A percentile compares a stretch with the other conserved stretches of the same genome.
Evolutionary conservation across 306 rosid species (phyloP).

Genomic region (Quercus glauca): DNA sequence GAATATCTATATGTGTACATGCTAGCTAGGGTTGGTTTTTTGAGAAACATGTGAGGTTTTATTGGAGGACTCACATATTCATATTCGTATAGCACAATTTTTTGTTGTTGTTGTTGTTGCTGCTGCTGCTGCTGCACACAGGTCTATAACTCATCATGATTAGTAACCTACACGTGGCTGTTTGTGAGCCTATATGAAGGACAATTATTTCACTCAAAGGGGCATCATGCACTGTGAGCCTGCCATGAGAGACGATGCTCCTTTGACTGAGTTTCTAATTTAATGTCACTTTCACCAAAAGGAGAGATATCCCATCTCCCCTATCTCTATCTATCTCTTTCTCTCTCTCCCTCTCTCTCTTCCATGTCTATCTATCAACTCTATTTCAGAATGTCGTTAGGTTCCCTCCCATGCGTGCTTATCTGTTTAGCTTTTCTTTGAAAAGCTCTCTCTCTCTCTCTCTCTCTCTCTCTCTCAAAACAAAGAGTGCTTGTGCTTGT

Average conservation of each 20-base stretch:
- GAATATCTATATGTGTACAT: background rate
- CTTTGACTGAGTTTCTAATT: constrained; percentile 63
- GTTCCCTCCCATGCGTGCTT: constrained; percentile 78
- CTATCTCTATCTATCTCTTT: background rate
- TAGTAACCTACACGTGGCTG: constrained; percentile 44
- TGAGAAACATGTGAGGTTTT: constrained; percentile 25
- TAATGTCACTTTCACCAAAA: constrained; percentile 72
- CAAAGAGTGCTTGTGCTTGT: constrained; percentile 40
- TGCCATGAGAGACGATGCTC: constrained; percentile 39
- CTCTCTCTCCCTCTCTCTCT: constrained; percentile 16
- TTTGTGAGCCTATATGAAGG: constrained; percentile 31
- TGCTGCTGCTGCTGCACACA: constrained; percentile 1
- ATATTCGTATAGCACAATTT: constrained; percentile 1
- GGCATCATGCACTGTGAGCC: constrained; percentile 35
- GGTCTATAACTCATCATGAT: background rate
- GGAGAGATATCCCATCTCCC: constrained; percentile 29
- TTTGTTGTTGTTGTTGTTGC: constrained; percentile 7
- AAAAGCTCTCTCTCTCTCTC: constrained; percentile 17
- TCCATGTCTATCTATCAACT: constrained; percentile 30
- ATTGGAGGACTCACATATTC: constrained; percentile 26
- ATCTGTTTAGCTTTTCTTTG: constrained; percentile 40
- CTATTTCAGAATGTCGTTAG: constrained; percentile 52
- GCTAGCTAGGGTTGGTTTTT: constrained; percentile 24
- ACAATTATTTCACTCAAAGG: constrained; percentile 57
- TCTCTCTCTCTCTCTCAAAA: constrained; percentile 5